Evolutionary conservation across 1,284 basidiomycete genomes (phyloP), one percentile per base, ranked within the genome.

Genomic region (Wallemia ichthyophaga): DNA sequence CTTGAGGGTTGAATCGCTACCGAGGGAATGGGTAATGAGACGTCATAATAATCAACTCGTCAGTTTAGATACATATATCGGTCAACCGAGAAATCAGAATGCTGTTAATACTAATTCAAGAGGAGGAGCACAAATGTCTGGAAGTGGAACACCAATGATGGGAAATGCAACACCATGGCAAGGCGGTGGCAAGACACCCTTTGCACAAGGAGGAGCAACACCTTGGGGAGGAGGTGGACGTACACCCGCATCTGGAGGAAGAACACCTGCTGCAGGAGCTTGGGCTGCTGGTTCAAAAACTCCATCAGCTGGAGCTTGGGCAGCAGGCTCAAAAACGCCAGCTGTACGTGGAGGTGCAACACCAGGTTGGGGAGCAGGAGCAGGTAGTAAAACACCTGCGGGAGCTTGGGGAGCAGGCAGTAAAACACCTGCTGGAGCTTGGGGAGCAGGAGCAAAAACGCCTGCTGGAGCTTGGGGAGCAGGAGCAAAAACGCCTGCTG

Each of bases 1-100:
- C 59, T 89, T 89, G 70, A 92, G 89, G 71, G 76, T 89, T 25
- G 80, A 96, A 62, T 83, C 83, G 9, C 80, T 96, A 61, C 81
- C 82, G 57, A 82, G 89, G 65, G 77, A 78, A 28, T 85, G 82
- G 67, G 71, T 96, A 27, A 78, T 79, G 63, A 76, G 82, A 62
- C 78, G 82, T 72, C 72, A 80, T 59, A 64, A 62, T 32, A 57
- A 62, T 25, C 62, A 58, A 2, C 31, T 61, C 19, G 27, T 58
- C 21, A 25, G 26, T 15, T 24, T 25, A 15, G 54, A 61, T 31
- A n/a, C 60, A 56, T 24, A 55, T 37, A 24, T 28, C 56, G 17
- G 60, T 59, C 15, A 60, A 19, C 60, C 62, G 11, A 59, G 56
- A 32, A 58, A 59, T 7, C 25, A 28, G 26, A 61, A 61, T 32